These are phyloP conservation scores for Coemansia sp. DNA, from an alignment of 192 early-diverging fungal genomes.

Conservation along the genomic window DNA sequence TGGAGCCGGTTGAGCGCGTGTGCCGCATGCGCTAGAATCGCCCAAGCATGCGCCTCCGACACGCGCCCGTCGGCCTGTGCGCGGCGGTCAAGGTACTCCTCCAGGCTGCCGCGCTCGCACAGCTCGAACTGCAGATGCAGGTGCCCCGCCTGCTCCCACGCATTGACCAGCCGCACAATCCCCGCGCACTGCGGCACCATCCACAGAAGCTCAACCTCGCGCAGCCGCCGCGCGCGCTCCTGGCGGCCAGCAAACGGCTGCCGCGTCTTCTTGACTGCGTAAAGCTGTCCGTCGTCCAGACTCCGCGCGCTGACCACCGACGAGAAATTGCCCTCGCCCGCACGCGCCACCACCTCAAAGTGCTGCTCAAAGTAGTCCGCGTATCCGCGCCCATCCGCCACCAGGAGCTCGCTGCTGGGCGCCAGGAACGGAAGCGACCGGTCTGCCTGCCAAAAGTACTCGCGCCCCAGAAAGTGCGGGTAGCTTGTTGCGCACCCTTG, in stretches of 20 bases:
- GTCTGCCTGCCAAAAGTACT: slow-evolving; percentile 35
- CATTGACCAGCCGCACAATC: slow-evolving; percentile 71
- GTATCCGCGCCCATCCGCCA: slow-evolving; percentile 41
- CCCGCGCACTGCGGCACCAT: slow-evolving; percentile 58
- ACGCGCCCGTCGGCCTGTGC: slow-evolving; percentile 55
- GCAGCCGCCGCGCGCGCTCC: slow-evolving; percentile 70
- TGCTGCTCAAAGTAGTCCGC: slow-evolving; percentile 70
- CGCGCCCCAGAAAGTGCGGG: slow-evolving; percentile 44
- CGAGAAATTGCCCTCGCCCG: slow-evolving; percentile 84
- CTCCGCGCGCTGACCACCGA: slow-evolving; percentile 77
- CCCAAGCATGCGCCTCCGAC: slow-evolving; percentile 73
- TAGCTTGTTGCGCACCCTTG: slow-evolving; percentile 53
- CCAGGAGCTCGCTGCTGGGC: slow-evolving; percentile 29
- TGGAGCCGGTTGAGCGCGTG: slow-evolving; percentile 76
- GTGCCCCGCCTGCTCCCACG: slow-evolving; percentile 91
- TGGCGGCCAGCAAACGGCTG: slow-evolving; percentile 65
- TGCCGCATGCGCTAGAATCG: slow-evolving; percentile 51
- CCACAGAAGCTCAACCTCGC: slow-evolving; percentile 84
- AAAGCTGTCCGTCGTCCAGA: slow-evolving; percentile 61
- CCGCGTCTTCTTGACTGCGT: slow-evolving; percentile 82
- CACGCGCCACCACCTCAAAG: slow-evolving; percentile 62
- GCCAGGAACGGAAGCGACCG: slow-evolving; percentile 41
- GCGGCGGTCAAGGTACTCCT: slow-evolving; percentile 33
- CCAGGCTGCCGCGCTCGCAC: slow-evolving; percentile 74
- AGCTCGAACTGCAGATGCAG: slow-evolving; percentile 90